Base-by-base conservation (phyloP, 768 basidiomycete genomes). In the Zangia roseola region DNA sequence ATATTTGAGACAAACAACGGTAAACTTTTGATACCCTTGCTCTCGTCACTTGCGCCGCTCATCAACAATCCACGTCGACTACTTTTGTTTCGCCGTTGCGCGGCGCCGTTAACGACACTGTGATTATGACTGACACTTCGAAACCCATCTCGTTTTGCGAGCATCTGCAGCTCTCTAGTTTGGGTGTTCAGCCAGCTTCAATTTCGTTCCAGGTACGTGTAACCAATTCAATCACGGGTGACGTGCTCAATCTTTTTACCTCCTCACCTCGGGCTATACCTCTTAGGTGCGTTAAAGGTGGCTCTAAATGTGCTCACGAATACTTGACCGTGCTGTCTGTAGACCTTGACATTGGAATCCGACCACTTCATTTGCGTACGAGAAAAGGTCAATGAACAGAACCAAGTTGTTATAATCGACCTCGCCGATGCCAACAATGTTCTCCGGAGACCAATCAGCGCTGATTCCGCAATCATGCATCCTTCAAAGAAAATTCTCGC, bases 381-480 rank as follows among this genome's bases (percentile, higher is more conserved):
- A 48, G 95, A 98, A 76, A 94, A 93, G 70, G 81, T 92, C 64
- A 86, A 88, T 62, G 94, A 94, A 56, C 86, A 91, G 64, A 93
- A 95, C 72, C 94, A 97, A 72, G 97, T 99, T 55, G 95, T 97
- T 67, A 98, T 99, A 66, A 89, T 99, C 65, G 95, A 98, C 84
- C 86, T 99, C 55, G 77, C 88, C 53, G 92, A 98, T 70, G 92
- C 94, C 61, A 97, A 97, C 75, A 91, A 95, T 86, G 90, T 98
- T 61, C 81, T 94, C 47, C 86, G 94, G 52, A 79, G 94, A 59
- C 94, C 94, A 54, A 98, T 99, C 63, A 88, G 91, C 21, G 97
- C 97, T n/a, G 97, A 99, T 68, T 92, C 91, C 33, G 95, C 97
- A 48, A 97, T 99, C 60, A 98, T 99, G 95, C 94, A 97, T 65